Evolutionary conservation across 305 asterid genomes (phyloP), one percentile per base, ranked within the genome.

Genomic region (Fraxinus platypoda): DNA sequence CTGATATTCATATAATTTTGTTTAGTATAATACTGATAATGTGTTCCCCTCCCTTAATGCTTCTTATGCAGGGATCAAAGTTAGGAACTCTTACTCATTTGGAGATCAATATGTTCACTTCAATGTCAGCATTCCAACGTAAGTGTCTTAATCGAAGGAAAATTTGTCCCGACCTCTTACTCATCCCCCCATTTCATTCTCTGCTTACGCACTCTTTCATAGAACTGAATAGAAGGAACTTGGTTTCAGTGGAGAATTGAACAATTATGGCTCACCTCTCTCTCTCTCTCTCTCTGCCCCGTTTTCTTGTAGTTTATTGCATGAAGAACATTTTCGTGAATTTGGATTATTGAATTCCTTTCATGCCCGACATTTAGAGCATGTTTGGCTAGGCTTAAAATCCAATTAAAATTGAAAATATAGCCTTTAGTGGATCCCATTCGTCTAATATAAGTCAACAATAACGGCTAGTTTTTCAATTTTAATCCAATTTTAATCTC

Each of bases 41-140:
- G 17, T 25, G 72, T 8, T 25, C 5, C 5, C 72, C 33, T 9
- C 73, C 31, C 73, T 0, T 25, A 28, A 8, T 87, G 71, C 54
- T 78, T 19, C 23, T 41, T 79, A 25, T 85, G 84, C 93, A 96
- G 98, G 99, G 78, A 93, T 96, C 71, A 94, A 91, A 88, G 90
- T 89, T 73, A 90, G 94, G 81, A 89, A 87, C 81, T 91, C 98
- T 0, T 91, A 62, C 71, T 81, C 98, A 78, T 93, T 92, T 11
- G 99, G 99, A 46, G 97, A 96, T 78, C 93, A 96, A 84, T 96
- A 88, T 81, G 98, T 96, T 76, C 98, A 96, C 91, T 94, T 94
- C 91, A 96, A 87, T 33, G 91, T 96, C 91, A 89, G 89, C 92
- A 94, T 96, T 80, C 99, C 99, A 64, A 75, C 90, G 99, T 94